Base-by-base conservation (phyloP, 768 basidiomycete species). In the Gyrodon lividus region DNA sequence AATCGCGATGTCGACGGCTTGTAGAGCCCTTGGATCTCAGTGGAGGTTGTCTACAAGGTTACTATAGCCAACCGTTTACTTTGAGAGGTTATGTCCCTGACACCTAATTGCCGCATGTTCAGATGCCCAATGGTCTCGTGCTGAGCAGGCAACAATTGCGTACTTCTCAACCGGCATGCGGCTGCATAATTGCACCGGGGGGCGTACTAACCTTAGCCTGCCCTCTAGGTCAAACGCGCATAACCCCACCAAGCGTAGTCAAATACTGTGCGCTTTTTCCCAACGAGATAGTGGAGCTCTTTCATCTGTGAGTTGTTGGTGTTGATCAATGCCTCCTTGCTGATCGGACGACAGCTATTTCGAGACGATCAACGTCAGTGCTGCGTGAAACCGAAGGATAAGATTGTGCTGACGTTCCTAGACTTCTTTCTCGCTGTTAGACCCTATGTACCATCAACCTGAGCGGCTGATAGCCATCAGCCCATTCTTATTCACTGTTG, bases 401-500 rank as follows among this genome's bases (percentile, higher is more conserved):
- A 57, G 72, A 70, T 39, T 65, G 66, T 48, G 45, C 50, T 38
- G 38, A 48, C 14, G 45, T 41, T 24, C 50, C 14, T 55, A 83
- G 81, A 78, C 81, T 1, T 80, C 74, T 56, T 80, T 83, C 58
- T 79, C 80, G 7, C 73, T 84, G 48, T 69, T 84, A 43, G 83
- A 86, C 62, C 74, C 73, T 31, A 76, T 72, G 34, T 70, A 83
- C 16, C 82, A 84, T 59, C 80, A 77, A 1, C 77, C 83, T 7
- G 70, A 72, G 26, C 69, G 75, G 12, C 70, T 83, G 20, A 77
- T 83, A 43, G 77, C 79, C 67, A 72, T 74, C 7, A 74, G 74
- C 51, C 82, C 82, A 8, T 82, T 83, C 60, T 70, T 83, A 13
- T 82, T 84, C 66, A 83, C 81, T 41, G 79, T 82, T 55, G 71